Base-by-base conservation (phyloP, 2,329 filamentous ascomycete genomes). In the Aspergillus ochraceoroseus region DNA sequence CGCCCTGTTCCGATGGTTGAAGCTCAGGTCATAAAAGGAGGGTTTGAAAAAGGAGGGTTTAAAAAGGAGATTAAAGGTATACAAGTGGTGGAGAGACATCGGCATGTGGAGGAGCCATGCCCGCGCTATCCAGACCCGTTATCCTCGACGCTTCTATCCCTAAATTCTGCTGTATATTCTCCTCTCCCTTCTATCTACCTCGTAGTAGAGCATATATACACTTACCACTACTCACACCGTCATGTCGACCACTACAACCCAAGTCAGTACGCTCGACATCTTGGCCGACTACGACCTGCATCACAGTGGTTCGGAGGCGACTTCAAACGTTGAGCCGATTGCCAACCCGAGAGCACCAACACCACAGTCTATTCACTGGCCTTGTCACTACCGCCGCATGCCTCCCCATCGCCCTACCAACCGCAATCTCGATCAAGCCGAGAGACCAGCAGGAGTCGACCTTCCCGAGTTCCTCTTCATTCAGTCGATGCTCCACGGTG, bases 401-500 rank as follows among this genome's bases (percentile, higher is more conserved):
- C 74, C 74, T 2, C 47, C 61, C 1, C 70, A 73, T 47, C 61
- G 72, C 8, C 71, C 72, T 0, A 54, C 70, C 1, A 71, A 74
- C 39, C 62, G 57, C 3, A 51, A 68, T 25, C 54, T 73, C 5
- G 64, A 72, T 45, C 57, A 63, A 33, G 58, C 53, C 3, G 57
- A 69, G 35, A 54, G 74, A n/a, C 59, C 70, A 2, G 64, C 65
- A 0, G 72, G 70, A 26, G 55, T 53, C n/a, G 74, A 68, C 50
- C 49, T 47, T 1, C 57, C 62, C 4, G 74, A 77, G 52, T 56
- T 57, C 28, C 63, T 61, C 5, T 76, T 77, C 49, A 62, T 77
- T 12, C 55, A 61, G 13, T 56, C 71, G 0, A 76, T 77, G 73
- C 71, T 76, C 46, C 65, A 63, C 18, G 73, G 69, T 4, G 65